Conservation (phyloP, 208 protist genomes). For the Leishmania tarentolae region DNA sequence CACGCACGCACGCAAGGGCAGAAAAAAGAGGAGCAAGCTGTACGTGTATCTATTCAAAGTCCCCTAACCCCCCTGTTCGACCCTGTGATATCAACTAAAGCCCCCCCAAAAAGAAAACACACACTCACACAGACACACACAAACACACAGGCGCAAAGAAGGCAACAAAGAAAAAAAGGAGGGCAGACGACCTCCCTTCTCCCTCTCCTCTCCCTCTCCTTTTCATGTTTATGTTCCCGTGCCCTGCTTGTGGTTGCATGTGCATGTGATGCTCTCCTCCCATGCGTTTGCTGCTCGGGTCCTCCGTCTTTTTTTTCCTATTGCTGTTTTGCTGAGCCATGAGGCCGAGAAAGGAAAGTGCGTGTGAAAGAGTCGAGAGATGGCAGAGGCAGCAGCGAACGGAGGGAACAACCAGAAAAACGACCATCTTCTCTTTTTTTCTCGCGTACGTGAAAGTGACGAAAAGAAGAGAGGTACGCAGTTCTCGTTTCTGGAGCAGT, state of each 20-base stretch:
- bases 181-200: not conserved
- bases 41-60: slow-evolving; percentile 23
- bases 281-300: not conserved
- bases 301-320: not conserved
- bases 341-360: not conserved
- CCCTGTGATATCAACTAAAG: not conserved
- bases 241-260: not conserved
- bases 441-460: not conserved
- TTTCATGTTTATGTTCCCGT: not conserved
- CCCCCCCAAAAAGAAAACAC: not conserved
- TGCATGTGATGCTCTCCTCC: not conserved
- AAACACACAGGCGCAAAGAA: not conserved
- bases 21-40: not conserved
- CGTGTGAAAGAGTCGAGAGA: not conserved
- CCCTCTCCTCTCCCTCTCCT: not conserved
- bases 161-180: not conserved
- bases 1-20: not conserved
- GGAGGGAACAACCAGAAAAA: not conserved
- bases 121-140: too few relatives aligned
- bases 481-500: not conserved
- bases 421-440: too few relatives aligned
- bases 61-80: not conserved
- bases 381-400: not conserved
- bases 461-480: not conserved
- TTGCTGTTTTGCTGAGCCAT: not conserved